Evolutionary conservation across 345 rosid genomes (phyloP).

Genomic region (Eucalyptus cloeziana): DNA sequence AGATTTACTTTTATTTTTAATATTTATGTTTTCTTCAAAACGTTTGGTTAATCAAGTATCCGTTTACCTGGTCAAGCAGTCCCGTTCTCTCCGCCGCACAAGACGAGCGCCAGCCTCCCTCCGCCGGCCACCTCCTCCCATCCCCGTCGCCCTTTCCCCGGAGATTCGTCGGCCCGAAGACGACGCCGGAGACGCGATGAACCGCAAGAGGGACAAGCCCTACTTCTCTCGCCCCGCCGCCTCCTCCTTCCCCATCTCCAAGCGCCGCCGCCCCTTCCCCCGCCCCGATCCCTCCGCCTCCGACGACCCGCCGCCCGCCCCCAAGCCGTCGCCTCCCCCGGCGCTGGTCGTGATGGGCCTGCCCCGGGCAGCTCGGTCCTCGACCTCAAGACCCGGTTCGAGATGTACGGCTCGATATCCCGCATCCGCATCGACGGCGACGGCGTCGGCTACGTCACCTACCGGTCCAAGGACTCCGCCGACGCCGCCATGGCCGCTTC

Average conservation of each 20-base stretch:
- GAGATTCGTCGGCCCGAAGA: not conserved
- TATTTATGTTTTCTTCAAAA: not conserved
- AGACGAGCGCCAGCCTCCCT: not conserved
- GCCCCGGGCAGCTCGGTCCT: constrained; percentile 64
- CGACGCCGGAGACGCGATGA: constrained; percentile 1
- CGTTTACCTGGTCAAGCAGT: not conserved
- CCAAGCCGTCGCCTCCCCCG: constrained; percentile 48
- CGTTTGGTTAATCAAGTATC: not conserved
- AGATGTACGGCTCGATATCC: constrained; percentile 85
- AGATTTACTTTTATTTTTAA: no score
- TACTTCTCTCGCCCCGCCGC: constrained; percentile 25
- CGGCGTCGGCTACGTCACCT: constrained; percentile 44
- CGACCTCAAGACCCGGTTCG: constrained; percentile 83
- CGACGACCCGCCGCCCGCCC: constrained; percentile 15
- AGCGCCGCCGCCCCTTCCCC: constrained; percentile 57
- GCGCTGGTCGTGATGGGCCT: constrained; percentile 53
- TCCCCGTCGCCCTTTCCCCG: not conserved
- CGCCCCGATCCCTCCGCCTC: not conserved
- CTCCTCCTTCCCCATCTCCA: constrained; percentile 10
- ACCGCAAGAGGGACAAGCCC: constrained; percentile 52
- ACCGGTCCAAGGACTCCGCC: constrained; percentile 60
- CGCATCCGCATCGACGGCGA: constrained; percentile 72
- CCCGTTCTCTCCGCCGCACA: not conserved
- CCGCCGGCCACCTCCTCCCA: not conserved
- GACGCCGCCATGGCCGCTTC: constrained; percentile 74